Percentiles rank a stretch among this genome's conserved stretches.
These are phyloP conservation scores for Nothophytophthora sp. DNA, from an alignment of 352 stramenopile genomes.

Conservation along the genomic window DNA sequence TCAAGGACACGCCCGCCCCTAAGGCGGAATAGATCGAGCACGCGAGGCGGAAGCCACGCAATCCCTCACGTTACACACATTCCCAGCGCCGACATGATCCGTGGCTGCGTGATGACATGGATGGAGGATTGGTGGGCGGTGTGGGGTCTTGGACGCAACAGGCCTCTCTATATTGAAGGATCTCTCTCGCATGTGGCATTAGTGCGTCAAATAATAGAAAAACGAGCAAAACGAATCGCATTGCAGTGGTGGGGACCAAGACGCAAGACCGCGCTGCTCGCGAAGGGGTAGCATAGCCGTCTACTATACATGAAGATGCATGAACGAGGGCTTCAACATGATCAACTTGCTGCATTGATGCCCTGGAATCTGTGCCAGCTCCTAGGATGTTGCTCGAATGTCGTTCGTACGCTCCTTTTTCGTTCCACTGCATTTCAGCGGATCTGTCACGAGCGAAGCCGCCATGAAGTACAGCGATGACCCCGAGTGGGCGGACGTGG, in stretches of 20 bases:
- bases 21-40: constrained; percentile 33
- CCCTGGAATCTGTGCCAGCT: background rate
- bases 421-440: background rate
- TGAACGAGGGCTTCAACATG: background rate
- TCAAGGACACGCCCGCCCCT: constrained; percentile 72
- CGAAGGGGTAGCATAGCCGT: no score
- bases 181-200: no score
- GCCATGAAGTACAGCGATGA: constrained; percentile 74
- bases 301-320: background rate
- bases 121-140: no score
- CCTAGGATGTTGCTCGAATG: constrained; percentile 8
- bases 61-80: no score
- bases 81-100: no score
- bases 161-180: no score
- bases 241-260: no score
- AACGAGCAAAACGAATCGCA: no score
- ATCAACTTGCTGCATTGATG: background rate
- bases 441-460: background rate
- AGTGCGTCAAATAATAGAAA: no score
- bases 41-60: no score
- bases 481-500: constrained; percentile 76
- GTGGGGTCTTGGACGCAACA: no score
- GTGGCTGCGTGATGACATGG: no score
- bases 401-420: background rate
- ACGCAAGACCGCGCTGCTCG: background rate